Conservation (phyloP, 331 rosid genomes). For the Pyracantha coccinea region DNA sequence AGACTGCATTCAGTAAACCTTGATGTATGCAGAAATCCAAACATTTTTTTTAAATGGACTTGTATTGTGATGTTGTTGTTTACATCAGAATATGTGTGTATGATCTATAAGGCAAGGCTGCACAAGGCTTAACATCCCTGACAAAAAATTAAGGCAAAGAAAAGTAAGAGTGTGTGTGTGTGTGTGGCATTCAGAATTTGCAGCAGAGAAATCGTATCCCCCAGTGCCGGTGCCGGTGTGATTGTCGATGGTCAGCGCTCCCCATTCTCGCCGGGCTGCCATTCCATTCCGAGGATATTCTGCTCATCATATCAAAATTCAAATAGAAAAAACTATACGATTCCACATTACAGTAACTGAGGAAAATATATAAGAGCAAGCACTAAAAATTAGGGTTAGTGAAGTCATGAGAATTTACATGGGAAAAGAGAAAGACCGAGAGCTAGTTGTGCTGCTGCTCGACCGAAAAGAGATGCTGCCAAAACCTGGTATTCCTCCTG, state of each 20-base stretch:
- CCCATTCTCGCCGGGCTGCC: conserved; percentile 50
- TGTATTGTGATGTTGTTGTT: background rate
- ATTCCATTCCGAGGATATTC: conserved; percentile 35
- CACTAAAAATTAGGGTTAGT: background rate
- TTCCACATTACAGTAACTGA: background rate
- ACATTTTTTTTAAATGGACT: background rate
- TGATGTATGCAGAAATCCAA: background rate
- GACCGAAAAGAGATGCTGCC: conserved; percentile 32
- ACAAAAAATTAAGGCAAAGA: background rate
- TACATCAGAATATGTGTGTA: background rate
- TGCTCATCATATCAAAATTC: conserved; percentile 5
- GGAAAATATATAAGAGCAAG: background rate
- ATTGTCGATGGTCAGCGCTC: conserved; percentile 3
- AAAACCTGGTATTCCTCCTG: background rate
- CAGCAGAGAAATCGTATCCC: conserved; percentile 29
- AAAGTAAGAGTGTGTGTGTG: background rate
- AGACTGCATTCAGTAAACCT: background rate
- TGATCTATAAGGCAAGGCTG: background rate
- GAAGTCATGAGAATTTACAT: conserved; percentile 18
- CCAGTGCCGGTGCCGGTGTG: conserved; percentile 15
- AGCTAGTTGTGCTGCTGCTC: conserved; percentile 37
- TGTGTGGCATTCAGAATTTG: conserved; percentile 19
- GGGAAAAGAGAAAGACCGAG: conserved; percentile 45
- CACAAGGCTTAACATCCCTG: background rate
- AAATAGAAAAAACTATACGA: background rate